Percentiles rank a stretch among this genome's conserved stretches.
Evolutionary conservation across 495 filamentous ascomycete genomes (phyloP).

Genomic region (Chlorociboria aeruginascens): DNA sequence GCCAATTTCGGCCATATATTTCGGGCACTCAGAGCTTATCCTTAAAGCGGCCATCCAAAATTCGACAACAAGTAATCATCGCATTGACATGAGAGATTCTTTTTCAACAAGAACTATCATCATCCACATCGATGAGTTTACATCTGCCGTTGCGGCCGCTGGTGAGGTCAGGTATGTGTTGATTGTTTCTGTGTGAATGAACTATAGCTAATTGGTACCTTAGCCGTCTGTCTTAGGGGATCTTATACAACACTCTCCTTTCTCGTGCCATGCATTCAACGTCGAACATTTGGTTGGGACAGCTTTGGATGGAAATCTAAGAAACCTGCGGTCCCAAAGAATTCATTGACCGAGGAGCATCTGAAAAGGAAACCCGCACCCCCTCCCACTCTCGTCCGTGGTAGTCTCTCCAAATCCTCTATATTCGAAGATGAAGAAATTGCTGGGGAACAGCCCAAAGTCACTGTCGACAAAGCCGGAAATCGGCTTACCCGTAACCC

Average conservation of each 20-base stretch:
- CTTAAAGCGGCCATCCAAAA: too few species aligned
- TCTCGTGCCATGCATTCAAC: conserved; percentile 14
- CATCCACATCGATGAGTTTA: conserved; percentile 20
- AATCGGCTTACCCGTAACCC: conserved; percentile 24
- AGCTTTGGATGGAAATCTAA: neutral
- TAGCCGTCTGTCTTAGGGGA: conserved; percentile 33
- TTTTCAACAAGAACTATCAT: neutral
- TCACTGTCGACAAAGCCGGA: neutral
- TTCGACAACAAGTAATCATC: too few species aligned
- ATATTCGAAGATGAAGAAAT: conserved; percentile 48
- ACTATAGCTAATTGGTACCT: conserved; percentile 28
- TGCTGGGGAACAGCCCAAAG: conserved; percentile 12
- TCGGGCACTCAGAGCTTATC: too few species aligned
- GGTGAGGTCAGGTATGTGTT: conserved; percentile 16
- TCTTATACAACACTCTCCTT: conserved; percentile 29
- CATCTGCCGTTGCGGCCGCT: conserved; percentile 19
- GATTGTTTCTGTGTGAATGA: neutral
- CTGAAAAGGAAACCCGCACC: conserved; percentile 23
- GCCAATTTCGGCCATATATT: too few species aligned
- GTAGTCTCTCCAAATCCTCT: conserved; percentile 33
- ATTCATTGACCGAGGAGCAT: conserved; percentile 20
- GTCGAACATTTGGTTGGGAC: conserved; percentile 9
- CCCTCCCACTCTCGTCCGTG: conserved; percentile 16
- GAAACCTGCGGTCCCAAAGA: neutral
- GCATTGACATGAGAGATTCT: neutral